These are phyloP conservation scores for Setaria italica DNA, from an alignment of 202 grass and related monocot genomes.

Conservation along the genomic window DNA sequence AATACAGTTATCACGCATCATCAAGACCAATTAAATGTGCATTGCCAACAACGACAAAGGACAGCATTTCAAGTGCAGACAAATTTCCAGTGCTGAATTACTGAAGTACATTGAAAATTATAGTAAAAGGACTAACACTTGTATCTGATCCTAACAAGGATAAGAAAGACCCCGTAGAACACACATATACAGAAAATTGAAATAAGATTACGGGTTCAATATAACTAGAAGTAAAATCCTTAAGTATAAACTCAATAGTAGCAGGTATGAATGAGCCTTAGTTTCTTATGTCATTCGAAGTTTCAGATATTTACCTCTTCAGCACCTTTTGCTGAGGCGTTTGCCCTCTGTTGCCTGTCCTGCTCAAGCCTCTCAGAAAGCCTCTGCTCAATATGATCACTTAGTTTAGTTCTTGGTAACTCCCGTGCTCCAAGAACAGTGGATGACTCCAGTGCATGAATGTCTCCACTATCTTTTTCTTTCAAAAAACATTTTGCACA, in stretches of 20 bases:
- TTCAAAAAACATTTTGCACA: slow-evolving; percentile 84
- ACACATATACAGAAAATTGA: not conserved
- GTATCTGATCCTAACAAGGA: slow-evolving; percentile 8
- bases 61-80: not conserved
- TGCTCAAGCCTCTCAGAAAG: slow-evolving; percentile 66
- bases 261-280: slow-evolving; percentile 12
- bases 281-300: not conserved
- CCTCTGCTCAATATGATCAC: slow-evolving; percentile 89
- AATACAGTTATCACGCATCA: not conserved
- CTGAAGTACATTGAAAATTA: not conserved
- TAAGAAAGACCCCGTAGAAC: not conserved
- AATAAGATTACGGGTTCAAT: not conserved
- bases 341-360: slow-evolving; percentile 71
- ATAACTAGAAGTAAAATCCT: not conserved
- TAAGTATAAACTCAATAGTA: not conserved
- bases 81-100: not conserved
- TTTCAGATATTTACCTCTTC: slow-evolving; percentile 70
- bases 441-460: slow-evolving; percentile 44
- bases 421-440: slow-evolving; percentile 73
- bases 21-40: not conserved
- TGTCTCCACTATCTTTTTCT: slow-evolving; percentile 63
- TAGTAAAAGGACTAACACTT: not conserved
- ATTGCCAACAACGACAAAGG: not conserved
- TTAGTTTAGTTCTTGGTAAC: slow-evolving; percentile 79
- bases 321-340: slow-evolving; percentile 53